These are phyloP conservation scores for Symbiodinium natans DNA, from an alignment of 73 alveolate species.

Conservation along the genomic window DNA sequence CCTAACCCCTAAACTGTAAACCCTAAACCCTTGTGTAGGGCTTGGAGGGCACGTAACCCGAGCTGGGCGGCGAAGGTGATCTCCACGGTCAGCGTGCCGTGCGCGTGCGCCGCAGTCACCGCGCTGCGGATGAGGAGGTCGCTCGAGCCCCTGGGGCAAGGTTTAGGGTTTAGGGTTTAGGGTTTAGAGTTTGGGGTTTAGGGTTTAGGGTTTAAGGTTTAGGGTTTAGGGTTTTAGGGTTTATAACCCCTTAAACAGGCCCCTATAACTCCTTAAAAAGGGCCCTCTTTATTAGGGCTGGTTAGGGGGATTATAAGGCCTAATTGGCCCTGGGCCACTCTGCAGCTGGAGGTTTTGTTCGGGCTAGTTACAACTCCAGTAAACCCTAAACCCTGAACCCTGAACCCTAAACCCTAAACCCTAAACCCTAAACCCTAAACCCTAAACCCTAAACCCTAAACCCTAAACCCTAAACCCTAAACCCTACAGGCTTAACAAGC, in stretches of 20 bases:
- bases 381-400: no score
- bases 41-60: no score
- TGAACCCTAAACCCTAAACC: not conserved
- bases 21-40: no score
- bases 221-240: not conserved
- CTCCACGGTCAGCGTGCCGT: not conserved
- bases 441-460: not conserved
- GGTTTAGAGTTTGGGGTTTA: not conserved
- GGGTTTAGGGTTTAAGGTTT: not conserved
- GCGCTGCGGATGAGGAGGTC: constrained; percentile 21
- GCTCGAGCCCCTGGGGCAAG: not conserved
- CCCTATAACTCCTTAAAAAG: no score
- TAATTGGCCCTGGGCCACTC: no score
- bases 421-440: not conserved
- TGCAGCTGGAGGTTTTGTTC: no score
- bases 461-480: not conserved
- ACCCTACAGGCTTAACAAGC: not conserved
- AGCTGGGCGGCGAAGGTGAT: not conserved
- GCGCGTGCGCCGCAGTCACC: not conserved
- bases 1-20: no score
- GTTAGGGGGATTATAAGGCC: no score
- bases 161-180: not conserved
- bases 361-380: no score
- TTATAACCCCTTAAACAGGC: no score
- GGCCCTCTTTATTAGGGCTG: no score